Evolutionary conservation across 805 yeast species (phyloP).

Genomic region (Zygoascus ofunaensis): DNA sequence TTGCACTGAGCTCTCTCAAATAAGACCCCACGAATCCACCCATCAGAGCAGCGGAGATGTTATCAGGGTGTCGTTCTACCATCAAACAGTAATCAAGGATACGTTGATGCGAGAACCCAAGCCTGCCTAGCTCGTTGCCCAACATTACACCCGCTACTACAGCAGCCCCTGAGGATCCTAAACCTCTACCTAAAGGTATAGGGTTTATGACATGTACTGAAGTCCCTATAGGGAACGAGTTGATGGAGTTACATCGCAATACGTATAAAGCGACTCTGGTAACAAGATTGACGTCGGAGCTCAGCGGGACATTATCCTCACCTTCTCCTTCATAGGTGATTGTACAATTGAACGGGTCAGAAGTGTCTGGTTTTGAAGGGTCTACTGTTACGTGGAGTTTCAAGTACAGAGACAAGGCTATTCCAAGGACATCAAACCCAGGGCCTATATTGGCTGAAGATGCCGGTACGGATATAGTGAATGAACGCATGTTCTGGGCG

Average conservation of each 20-base stretch:
- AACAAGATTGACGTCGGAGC: conserved; percentile 71
- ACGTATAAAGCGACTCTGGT: conserved; percentile 91
- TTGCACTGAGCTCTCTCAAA: conserved; percentile 65
- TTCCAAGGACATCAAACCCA: conserved; percentile 93
- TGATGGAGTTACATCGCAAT: conserved; percentile 68
- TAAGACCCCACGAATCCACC: conserved; percentile 98
- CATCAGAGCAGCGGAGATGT: conserved; percentile 97
- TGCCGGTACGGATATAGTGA: conserved; percentile 76
- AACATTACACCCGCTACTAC: conserved; percentile 93
- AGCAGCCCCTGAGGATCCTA: conserved; percentile 97
- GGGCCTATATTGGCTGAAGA: conserved; percentile 98
- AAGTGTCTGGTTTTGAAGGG: conserved; percentile 28
- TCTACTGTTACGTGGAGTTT: conserved; percentile 64
- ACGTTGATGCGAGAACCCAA: conserved; percentile 66
- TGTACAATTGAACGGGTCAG: conserved; percentile 50
- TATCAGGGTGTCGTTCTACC: conserved; percentile 98
- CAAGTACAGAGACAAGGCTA: conserved; percentile 70
- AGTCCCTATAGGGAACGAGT: conserved; percentile 77
- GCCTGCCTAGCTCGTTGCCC: conserved; percentile 74
- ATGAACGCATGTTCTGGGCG: conserved; percentile 36
- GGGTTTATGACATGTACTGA: conserved; percentile 75
- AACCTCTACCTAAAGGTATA: conserved; percentile 92
- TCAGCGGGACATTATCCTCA: conserved; percentile 66
- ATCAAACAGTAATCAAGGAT: conserved; percentile 89
- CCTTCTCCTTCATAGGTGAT: conserved; percentile 72